These are phyloP conservation scores for Alternaria sp. DNA, from an alignment of 2,329 filamentous ascomycete species.

Conservation along the genomic window DNA sequence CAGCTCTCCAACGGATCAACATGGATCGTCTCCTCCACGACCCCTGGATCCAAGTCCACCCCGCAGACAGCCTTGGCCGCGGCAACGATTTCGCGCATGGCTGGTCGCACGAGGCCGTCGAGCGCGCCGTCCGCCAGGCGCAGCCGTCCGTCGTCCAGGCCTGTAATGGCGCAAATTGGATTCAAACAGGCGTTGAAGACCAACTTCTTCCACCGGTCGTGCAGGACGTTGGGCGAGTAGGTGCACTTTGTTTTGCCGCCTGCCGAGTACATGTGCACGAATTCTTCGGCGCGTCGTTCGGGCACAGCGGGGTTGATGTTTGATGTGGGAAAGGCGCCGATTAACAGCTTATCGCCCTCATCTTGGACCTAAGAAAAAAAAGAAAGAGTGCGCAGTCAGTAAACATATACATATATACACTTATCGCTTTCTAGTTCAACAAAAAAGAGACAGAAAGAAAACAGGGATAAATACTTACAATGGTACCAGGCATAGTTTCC, in stretches of 20 bases:
- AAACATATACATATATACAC: no score
- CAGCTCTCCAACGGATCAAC: slow-evolving; percentile 60
- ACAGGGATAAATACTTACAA: slow-evolving; percentile 41
- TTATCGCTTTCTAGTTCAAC: no score
- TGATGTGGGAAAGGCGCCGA: slow-evolving; percentile 60
- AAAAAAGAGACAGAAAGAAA: no score
- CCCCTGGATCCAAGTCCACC: slow-evolving; percentile 53
- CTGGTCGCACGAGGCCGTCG: slow-evolving; percentile 60
- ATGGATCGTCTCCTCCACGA: slow-evolving; percentile 58
- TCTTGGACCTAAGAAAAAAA: slow-evolving; percentile 50
- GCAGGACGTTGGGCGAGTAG: slow-evolving; percentile 55
- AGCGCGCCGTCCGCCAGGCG: slow-evolving; percentile 56
- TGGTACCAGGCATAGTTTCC: slow-evolving; percentile 57
- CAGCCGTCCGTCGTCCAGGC: slow-evolving; percentile 62
- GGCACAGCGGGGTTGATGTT: slow-evolving; percentile 32
- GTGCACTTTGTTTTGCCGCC: slow-evolving; percentile 55
- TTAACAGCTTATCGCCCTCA: slow-evolving; percentile 59
- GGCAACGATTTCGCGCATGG: slow-evolving; percentile 61
- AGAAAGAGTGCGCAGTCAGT: no score
- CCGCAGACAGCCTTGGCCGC: slow-evolving; percentile 57
- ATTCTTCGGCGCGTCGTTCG: slow-evolving; percentile 51
- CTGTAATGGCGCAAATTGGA: slow-evolving; percentile 60
- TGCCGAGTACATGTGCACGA: slow-evolving; percentile 59
- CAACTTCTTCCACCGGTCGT: slow-evolving; percentile 61
- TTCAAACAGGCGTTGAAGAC: slow-evolving; percentile 63